Evolutionary conservation across 148 eudicot species (phyloP), one percentile per base, ranked within the genome.

Genomic region (Chenopodium quinoa): DNA sequence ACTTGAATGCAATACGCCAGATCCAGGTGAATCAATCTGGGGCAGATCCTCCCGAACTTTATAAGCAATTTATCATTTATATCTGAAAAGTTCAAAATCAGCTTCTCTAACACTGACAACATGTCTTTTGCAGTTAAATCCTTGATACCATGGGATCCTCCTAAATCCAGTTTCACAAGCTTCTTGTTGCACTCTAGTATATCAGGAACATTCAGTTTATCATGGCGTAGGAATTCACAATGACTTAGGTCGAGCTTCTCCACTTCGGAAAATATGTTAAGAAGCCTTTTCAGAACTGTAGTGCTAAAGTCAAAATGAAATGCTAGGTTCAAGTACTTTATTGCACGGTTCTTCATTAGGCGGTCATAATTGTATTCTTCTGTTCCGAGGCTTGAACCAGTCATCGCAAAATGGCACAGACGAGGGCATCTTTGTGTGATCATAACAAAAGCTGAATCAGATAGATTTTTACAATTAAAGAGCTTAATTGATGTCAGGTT

Each of bases 391-490:
- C 75, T 27, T 75, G 82, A 37, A 25, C 17, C 66, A 66, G 64
- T 71, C 79, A 83, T 75, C 58, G 60, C 65, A 79, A 83, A 48
- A 64, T 64, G 66, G 9, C n/a, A 44, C 48, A 79, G 46, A 56
- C 60, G 76, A 44, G 75, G 79, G 47, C 82, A 83, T 44, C 79
- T 79, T 75, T 83, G 71, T 75, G 65, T 31, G 54, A 83, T 76
- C 12, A 22, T 79, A 20, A 17, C 25, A 44, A 83, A 79, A 75
- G 82, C 76, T 16, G 65, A 79, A 75, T 75, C 80, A 8, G 86
- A 67, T 44, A 83, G 46, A 19, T 79, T 23, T 1, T 80, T 72
- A 83, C 79, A 79, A 60, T 4, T 3, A 9, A 27, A 4, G 54
- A 83, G 80, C 29, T 40, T 13, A 46, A 83, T 58, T 4, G 76